These are phyloP conservation scores for Neurospora discreta DNA, from an alignment of 495 filamentous ascomycete genomes.

Conservation along the genomic window DNA sequence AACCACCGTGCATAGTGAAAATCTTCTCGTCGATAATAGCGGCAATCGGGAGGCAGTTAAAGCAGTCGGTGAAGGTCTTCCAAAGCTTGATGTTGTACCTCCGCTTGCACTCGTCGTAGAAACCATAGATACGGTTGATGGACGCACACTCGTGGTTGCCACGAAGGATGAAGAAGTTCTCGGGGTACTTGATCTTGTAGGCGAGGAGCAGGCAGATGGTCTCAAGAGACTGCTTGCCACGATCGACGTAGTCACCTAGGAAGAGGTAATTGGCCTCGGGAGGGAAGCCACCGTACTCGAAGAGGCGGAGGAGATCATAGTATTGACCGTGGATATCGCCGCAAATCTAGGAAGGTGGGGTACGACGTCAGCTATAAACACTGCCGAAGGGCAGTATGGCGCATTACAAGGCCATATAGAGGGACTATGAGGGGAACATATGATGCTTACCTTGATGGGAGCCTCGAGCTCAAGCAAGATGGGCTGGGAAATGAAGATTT, in stretches of 20 bases:
- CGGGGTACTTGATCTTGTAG: constrained; percentile 99
- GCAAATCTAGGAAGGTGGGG: constrained; percentile 59
- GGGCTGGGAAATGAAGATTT: constrained; percentile 99
- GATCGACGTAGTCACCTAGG: constrained; percentile 97
- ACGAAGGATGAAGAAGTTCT: constrained; percentile 98
- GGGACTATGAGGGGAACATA: neutral
- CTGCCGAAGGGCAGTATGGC: neutral
- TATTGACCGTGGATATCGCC: constrained; percentile 99
- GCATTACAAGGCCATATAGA: neutral
- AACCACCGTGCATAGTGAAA: constrained; percentile 98
- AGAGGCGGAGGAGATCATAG: constrained; percentile 92
- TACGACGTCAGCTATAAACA: constrained; percentile 8
- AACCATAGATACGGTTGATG: constrained; percentile 99
- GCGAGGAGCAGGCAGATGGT: constrained; percentile 96
- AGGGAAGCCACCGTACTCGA: constrained; percentile 98
- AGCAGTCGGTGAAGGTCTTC: constrained; percentile 99
- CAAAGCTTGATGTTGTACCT: constrained; percentile 99
- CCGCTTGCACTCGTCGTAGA: constrained; percentile 99
- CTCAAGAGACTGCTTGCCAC: constrained; percentile 98
- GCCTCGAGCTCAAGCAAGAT: constrained; percentile 96
- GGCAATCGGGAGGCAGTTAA: constrained; percentile 99
- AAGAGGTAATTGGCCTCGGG: constrained; percentile 99
- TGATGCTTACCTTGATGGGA: constrained; percentile 87
- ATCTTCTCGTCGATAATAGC: constrained; percentile 99
- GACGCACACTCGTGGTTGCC: constrained; percentile 99